phyloP scores from a whole-genome alignment of 169 alveolate species.

The Cryptosporidium canis region DNA sequence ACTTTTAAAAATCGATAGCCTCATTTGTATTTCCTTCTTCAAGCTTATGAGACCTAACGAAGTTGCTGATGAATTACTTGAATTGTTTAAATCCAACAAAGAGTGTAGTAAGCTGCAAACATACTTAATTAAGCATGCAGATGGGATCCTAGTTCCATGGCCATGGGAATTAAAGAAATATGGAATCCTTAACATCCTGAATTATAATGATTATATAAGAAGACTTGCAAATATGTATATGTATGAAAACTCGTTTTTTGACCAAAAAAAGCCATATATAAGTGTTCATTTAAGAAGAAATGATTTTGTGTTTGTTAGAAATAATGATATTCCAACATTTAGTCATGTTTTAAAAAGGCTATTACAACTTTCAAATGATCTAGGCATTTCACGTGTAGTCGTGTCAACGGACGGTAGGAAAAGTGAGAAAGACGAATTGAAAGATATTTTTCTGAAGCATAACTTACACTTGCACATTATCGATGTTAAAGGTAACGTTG shows the following conservation, averaged over 20 bases:
- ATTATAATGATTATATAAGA: slow-evolving; percentile 3
- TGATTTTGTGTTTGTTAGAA: slow-evolving; percentile 21
- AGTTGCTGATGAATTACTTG: slow-evolving; percentile 6
- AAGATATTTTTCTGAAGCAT: neutral
- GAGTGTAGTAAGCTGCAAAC: neutral
- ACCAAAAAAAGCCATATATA: slow-evolving; percentile 2
- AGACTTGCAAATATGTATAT: slow-evolving; percentile 7
- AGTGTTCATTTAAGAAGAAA: slow-evolving; percentile 61
- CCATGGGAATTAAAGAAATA: slow-evolving; percentile 40
- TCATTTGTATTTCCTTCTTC: slow-evolving; percentile 4
- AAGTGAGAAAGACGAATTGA: slow-evolving; percentile 1
- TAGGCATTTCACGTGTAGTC: neutral
- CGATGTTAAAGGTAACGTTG: neutral
- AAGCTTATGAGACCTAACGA: slow-evolving; percentile 23
- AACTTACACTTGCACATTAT: slow-evolving; percentile 10
- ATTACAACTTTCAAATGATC: slow-evolving; percentile 10
- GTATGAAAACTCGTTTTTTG: slow-evolving; percentile 4
- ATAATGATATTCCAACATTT: slow-evolving; percentile 66
- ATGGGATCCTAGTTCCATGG: slow-evolving; percentile 65
- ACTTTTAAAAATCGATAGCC: neutral
- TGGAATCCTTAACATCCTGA: neutral
- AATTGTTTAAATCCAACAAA: neutral
- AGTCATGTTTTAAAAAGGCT: slow-evolving; percentile 12
- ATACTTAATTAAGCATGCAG: slow-evolving; percentile 36
- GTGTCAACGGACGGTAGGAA: slow-evolving; percentile 43